Evolutionary conservation across 306 rosid species (phyloP).

Genomic region (Hippophae rhamnoides): DNA sequence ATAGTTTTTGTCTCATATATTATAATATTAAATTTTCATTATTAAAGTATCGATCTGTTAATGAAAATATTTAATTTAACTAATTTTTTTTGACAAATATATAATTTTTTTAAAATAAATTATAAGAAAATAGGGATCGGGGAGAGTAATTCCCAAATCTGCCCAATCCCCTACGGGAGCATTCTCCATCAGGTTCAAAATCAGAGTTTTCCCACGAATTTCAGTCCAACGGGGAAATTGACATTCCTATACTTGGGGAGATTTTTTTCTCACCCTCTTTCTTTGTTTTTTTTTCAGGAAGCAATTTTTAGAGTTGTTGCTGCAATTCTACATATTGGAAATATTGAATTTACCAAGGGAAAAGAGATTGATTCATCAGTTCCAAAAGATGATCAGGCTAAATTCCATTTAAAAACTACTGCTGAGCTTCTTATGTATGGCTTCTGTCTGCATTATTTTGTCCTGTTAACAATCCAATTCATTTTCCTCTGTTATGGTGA

Average conservation of each 20-base stretch:
- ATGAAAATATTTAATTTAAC: too few relatives aligned
- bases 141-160: too few relatives aligned
- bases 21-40: too few relatives aligned
- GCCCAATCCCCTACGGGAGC: too few relatives aligned
- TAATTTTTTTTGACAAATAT: too few relatives aligned
- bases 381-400: constrained; percentile 85
- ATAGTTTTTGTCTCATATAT: too few relatives aligned
- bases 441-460: constrained; percentile 8
- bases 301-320: constrained; percentile 98
- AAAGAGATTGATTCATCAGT: constrained; percentile 79
- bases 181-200: too few relatives aligned
- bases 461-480: constrained; percentile 7
- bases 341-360: constrained; percentile 72
- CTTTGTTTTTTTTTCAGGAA: constrained; percentile 48
- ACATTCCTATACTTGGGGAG: background rate
- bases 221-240: too few relatives aligned
- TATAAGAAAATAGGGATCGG: too few relatives aligned
- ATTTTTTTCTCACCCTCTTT: constrained; percentile 24
- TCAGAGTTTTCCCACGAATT: too few relatives aligned
- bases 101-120: too few relatives aligned
- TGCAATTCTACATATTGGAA: constrained; percentile 87
- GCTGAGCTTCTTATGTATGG: constrained; percentile 92
- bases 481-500: constrained; percentile 16
- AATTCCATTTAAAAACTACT: constrained; percentile 74
- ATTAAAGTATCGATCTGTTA: too few relatives aligned